Conservation (phyloP, 2,329 filamentous ascomycete species). For the Nemania bipapillata region DNA sequence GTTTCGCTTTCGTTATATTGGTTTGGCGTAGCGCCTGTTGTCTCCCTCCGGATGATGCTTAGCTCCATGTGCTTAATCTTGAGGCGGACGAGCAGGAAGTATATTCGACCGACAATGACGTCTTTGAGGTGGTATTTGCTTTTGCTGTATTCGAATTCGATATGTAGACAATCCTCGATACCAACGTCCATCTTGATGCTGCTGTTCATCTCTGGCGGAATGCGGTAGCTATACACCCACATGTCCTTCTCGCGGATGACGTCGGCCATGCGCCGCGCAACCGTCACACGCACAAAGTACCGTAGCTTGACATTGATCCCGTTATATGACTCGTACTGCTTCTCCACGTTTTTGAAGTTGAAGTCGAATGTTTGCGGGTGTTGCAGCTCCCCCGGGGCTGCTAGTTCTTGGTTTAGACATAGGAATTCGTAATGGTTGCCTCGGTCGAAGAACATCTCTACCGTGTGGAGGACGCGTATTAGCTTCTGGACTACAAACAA, state of each 20-base stretch:
- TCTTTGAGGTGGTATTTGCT: slow-evolving; percentile 99
- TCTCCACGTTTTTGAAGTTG: slow-evolving; percentile 99
- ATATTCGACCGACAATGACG: slow-evolving; percentile 97
- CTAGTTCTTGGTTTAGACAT: slow-evolving; percentile 94
- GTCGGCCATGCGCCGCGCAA: slow-evolving; percentile 95
- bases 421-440: slow-evolving; percentile 99
- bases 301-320: slow-evolving; percentile 99
- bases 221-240: slow-evolving; percentile 98
- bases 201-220: slow-evolving; percentile 97
- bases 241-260: slow-evolving; percentile 99
- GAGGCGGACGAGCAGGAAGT: slow-evolving; percentile 93
- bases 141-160: slow-evolving; percentile 99
- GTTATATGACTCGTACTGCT: slow-evolving; percentile 99
- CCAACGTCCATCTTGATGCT: slow-evolving; percentile 99
- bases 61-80: slow-evolving; percentile 99
- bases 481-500: neutral
- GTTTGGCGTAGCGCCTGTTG: slow-evolving; percentile 94
- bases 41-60: slow-evolving; percentile 95
- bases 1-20: slow-evolving; percentile 99
- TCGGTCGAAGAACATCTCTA: slow-evolving; percentile 99
- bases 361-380: slow-evolving; percentile 99
- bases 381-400: slow-evolving; percentile 95
- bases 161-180: slow-evolving; percentile 98
- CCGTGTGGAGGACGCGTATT: slow-evolving; percentile 17
- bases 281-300: slow-evolving; percentile 97